A percentile compares a stretch with the other conserved stretches of the same genome.
These are phyloP conservation scores for Cenococcum geophilum DNA, from an alignment of 495 filamentous ascomycete genomes.

Conservation along the genomic window DNA sequence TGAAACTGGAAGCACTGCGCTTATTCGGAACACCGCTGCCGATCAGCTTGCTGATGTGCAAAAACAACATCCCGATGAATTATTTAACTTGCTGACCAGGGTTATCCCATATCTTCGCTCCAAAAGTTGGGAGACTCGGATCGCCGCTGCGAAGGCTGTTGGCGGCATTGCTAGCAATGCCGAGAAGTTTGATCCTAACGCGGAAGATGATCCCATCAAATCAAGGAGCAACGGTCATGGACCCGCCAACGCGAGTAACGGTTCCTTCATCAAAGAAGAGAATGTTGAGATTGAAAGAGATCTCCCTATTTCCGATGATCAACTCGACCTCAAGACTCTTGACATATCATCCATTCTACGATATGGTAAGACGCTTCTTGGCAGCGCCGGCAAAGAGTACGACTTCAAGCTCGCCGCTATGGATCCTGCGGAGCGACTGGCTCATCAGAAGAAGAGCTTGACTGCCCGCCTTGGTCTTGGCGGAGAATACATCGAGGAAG, in stretches of 20 bases:
- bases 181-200: constrained; percentile 80
- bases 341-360: constrained; percentile 74
- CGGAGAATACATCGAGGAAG: constrained; percentile 79
- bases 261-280: constrained; percentile 34
- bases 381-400: constrained; percentile 75
- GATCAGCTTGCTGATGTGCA: constrained; percentile 95
- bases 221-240: constrained; percentile 19
- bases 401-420: constrained; percentile 74
- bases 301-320: constrained; percentile 45
- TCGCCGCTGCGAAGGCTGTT: constrained; percentile 84
- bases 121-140: constrained; percentile 92
- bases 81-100: constrained; percentile 94
- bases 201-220: constrained; percentile 46
- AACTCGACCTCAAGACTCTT: constrained; percentile 65
- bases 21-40: constrained; percentile 94
- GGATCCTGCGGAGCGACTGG: constrained; percentile 71
- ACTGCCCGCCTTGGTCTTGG: constrained; percentile 72
- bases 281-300: constrained; percentile 30
- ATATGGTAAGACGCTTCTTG: constrained; percentile 72
- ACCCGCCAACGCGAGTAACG: constrained; percentile 11
- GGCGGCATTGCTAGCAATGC: constrained; percentile 89
- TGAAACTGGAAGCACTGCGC: constrained; percentile 88
- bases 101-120: constrained; percentile 88
- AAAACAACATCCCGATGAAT: constrained; percentile 92
- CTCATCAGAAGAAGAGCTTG: constrained; percentile 85